phyloP scores from a whole-genome alignment of 1,139 yeast species.

The Blastobotrys aristatus region DNA sequence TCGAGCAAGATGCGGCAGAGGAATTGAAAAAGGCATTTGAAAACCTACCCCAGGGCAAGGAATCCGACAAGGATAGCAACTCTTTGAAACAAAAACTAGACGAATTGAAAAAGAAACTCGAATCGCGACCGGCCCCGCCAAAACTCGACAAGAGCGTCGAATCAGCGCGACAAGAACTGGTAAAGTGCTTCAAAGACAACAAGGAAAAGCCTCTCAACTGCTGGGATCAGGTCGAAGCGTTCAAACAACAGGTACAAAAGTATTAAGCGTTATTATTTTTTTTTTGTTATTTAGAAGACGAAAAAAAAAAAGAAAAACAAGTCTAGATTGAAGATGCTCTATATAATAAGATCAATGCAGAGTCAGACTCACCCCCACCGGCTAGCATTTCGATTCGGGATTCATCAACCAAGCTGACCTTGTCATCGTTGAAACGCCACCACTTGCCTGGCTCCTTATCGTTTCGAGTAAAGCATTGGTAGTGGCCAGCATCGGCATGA shows the following conservation, averaged over 20 bases:
- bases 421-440: conserved; percentile 95
- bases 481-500: conserved; percentile 95
- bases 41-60: conserved; percentile 29
- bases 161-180: conserved; percentile 52
- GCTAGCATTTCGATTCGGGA: conserved; percentile 80
- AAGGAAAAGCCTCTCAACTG: conserved; percentile 76
- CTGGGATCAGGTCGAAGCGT: conserved; percentile 76
- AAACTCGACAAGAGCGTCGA: conserved; percentile 37
- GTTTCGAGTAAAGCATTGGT: conserved; percentile 82
- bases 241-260: conserved; percentile 42
- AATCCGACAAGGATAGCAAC: conserved; percentile 27
- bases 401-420: conserved; percentile 68
- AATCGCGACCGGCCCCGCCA: conserved; percentile 35
- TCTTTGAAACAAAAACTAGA: conserved; percentile 39
- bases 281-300: background rate
- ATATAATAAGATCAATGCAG: conserved; percentile 84
- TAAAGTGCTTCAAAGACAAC: conserved; percentile 63
- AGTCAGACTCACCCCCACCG: conserved; percentile 97
- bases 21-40: conserved; percentile 45
- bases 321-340: conserved; percentile 44
- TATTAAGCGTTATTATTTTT: too few relatives aligned
- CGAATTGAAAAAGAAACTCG: conserved; percentile 40
- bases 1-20: conserved; percentile 55
- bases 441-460: conserved; percentile 62
- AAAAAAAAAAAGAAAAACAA: background rate